Base-by-base conservation (phyloP, 495 filamentous ascomycete species). In the Daldinia bambusicola region DNA sequence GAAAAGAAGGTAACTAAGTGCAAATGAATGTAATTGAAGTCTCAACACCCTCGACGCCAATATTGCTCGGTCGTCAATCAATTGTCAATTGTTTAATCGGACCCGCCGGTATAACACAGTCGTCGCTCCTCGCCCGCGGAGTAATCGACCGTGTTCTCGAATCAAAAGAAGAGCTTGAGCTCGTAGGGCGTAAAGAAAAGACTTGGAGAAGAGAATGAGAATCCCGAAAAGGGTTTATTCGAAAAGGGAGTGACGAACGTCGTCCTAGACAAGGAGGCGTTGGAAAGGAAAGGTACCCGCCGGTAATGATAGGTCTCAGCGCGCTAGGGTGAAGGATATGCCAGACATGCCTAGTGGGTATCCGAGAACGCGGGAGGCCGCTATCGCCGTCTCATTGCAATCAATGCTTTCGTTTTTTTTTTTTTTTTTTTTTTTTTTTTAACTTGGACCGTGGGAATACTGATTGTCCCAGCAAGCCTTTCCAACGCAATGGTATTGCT, bases 81-180 rank as follows among this genome's bases (percentile, higher is more conserved):
- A 79, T 75, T 36, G 59, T 67, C 43, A 70, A 45, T 79, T 69
- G 70, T 65, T 52, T 68, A 77, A 67, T 41, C 77, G 78, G 79
- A 67, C 82, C 81, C 51, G 79, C 78, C 80, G 82, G 82, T 80
- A 45, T 55, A 73, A 77, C 82, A 81, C 76, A 82, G 80, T 82
- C 82, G 81, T 81, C 81, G 80, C 76, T 74, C 77, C 81, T 84
- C 84, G 84, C 85, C 85, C 72, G 85, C 85, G 85, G 84, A 82
- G 81, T 77, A 74, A 63, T 80, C 83, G 84, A 85, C 83, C 79
- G 77, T 79, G 80, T 76, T 72, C 36, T 69, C 68, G 69, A 73
- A 68, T 40, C 14, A 48, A 38, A 63, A 51, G 18, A 36, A 64
- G 67, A 58, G 62, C 70, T 70, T 18, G 43, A 50, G 40, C 59